Percentiles rank a stretch among this genome's conserved stretches.
These are phyloP conservation scores for Pleurotus giganteus DNA, from an alignment of 768 basidiomycete genomes.

Conservation along the genomic window DNA sequence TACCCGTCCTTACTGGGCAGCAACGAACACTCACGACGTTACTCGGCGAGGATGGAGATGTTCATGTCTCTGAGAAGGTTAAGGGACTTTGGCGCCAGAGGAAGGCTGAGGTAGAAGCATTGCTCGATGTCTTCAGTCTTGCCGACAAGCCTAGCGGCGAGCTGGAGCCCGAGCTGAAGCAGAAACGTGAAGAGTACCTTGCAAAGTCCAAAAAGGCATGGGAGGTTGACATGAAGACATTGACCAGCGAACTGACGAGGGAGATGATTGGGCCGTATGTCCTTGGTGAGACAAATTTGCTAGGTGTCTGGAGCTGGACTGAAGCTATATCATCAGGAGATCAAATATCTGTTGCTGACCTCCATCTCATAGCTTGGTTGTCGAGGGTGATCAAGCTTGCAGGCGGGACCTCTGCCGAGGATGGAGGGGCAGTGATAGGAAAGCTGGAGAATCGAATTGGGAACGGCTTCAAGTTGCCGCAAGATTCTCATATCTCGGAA, in stretches of 20 bases:
- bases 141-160: conserved; percentile 38
- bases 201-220: conserved; percentile 48
- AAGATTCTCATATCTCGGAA: conserved; percentile 36
- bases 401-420: conserved; percentile 49
- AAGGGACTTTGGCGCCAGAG: conserved; percentile 61
- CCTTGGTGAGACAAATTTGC: conserved; percentile 45
- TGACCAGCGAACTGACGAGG: conserved; percentile 46
- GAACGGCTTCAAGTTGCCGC: conserved; percentile 39
- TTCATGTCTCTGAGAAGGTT: conserved; percentile 61
- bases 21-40: conserved; percentile 47
- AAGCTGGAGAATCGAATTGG: conserved; percentile 56
- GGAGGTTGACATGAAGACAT: conserved; percentile 45
- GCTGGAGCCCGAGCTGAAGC: conserved; percentile 37
- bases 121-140: conserved; percentile 44
- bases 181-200: conserved; percentile 49
- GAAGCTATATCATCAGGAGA: conserved; percentile 51
- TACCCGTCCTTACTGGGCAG: conserved; percentile 43
- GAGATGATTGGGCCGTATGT: conserved; percentile 64
- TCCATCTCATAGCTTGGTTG: conserved; percentile 80
- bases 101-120: conserved; percentile 38
- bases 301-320: neutral
- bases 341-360: conserved; percentile 77
- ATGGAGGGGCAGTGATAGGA: conserved; percentile 46
- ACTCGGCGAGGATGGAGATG: conserved; percentile 43
- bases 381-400: conserved; percentile 54